Percentiles rank a stretch among this genome's conserved stretches.
phyloP scores from a whole-genome alignment of 2,329 filamentous ascomycete genomes.

The Alternaria ventricosa region DNA sequence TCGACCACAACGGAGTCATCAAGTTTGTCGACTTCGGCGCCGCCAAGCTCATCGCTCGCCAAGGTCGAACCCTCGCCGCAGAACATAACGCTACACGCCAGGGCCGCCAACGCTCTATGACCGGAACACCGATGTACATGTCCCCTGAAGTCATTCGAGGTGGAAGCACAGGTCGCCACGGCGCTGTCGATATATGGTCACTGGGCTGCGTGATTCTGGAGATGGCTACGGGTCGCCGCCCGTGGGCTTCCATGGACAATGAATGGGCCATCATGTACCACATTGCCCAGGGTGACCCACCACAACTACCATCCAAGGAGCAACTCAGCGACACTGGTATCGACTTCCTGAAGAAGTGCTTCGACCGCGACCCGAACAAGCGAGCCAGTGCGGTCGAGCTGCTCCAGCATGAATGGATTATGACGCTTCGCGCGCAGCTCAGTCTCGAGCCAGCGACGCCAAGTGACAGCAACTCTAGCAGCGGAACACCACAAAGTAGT shows the following conservation, averaged over 20 bases:
- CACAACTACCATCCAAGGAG: conserved; percentile 79
- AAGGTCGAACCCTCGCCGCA: conserved; percentile 83
- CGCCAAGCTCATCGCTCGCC: conserved; percentile 93
- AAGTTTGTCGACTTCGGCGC: conserved; percentile 99
- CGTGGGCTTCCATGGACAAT: conserved; percentile 96
- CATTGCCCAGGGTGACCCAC: conserved; percentile 95
- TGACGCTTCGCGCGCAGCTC: conserved; percentile 55
- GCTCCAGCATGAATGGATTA: conserved; percentile 90
- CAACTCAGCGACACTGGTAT: conserved; percentile 85
- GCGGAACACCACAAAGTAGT: conserved; percentile 21
- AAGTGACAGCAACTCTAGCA: conserved; percentile 37
- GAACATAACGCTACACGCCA: conserved; percentile 61
- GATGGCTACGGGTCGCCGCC: conserved; percentile 93
- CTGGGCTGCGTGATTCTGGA: conserved; percentile 95
- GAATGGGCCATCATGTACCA: conserved; percentile 99
- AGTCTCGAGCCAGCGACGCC: conserved; percentile 56
- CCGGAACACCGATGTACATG: conserved; percentile 99
- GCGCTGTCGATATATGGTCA: conserved; percentile 94
- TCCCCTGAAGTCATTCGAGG: conserved; percentile 98
- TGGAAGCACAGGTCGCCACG: conserved; percentile 72
- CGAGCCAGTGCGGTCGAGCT: conserved; percentile 85
- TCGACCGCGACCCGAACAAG: conserved; percentile 80
- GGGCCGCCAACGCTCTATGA: conserved; percentile 82
- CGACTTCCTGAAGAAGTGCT: conserved; percentile 88
- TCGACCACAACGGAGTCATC: conserved; percentile 97